Conservation (phyloP, 129 eudicot genomes). For the Chrysanthemum seticuspe region DNA sequence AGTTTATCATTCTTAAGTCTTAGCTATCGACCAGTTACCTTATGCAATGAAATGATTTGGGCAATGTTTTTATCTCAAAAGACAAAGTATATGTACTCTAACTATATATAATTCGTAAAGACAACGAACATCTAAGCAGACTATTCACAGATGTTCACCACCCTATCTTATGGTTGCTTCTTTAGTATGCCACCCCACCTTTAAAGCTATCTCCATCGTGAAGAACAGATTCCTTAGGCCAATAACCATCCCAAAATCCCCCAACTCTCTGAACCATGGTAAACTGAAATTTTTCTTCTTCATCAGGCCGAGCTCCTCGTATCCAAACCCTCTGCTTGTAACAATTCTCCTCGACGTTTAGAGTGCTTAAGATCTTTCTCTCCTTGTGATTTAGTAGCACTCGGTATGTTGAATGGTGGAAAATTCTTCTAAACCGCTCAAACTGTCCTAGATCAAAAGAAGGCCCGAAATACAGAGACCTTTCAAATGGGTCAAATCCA, state of each 20-base stretch:
- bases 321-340: constrained; percentile 91
- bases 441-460: constrained; percentile 97
- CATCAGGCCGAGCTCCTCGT: constrained; percentile 87
- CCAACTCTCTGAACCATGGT: constrained; percentile 96
- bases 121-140: not conserved
- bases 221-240: constrained; percentile 89
- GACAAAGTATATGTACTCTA: constrained; percentile 28
- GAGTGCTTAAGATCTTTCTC: constrained; percentile 78
- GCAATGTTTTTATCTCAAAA: too few relatives aligned
- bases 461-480: constrained; percentile 91
- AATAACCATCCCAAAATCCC: constrained; percentile 96
- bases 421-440: constrained; percentile 85
- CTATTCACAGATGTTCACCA: constrained; percentile 27
- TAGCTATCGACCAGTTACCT: too few relatives aligned
- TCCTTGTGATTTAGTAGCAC: constrained; percentile 89
- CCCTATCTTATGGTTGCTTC: constrained; percentile 8
- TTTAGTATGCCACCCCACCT: constrained; percentile 90
- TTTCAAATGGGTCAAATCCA: constrained; percentile 97
- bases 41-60: too few relatives aligned
- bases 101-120: constrained; percentile 21
- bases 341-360: constrained; percentile 66
- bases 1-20: too few relatives aligned
- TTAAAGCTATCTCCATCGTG: constrained; percentile 92
- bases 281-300: constrained; percentile 82
- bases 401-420: constrained; percentile 87